phyloP scores from a whole-genome alignment of 768 basidiomycete genomes.

The Panus rudis region DNA sequence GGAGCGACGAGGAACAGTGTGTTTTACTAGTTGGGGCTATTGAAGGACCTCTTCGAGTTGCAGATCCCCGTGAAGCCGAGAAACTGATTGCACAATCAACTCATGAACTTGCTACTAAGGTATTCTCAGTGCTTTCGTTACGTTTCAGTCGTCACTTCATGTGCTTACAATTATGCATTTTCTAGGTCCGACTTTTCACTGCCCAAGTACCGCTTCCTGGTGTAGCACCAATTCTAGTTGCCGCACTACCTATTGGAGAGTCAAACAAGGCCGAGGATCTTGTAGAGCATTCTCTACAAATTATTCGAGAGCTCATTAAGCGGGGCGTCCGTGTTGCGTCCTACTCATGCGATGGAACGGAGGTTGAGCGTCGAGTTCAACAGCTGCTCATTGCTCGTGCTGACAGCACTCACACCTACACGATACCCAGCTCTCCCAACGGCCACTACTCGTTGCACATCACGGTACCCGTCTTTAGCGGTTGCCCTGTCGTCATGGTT shows the following conservation, averaged over 20 bases:
- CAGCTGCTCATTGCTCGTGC: neutral
- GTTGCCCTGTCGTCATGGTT: conserved; percentile 21
- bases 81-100: conserved; percentile 8
- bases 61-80: conserved; percentile 15
- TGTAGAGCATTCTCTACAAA: neutral
- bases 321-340: conserved; percentile 22
- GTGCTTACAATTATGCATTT: no score
- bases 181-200: conserved; percentile 30
- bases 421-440: neutral
- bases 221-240: conserved; percentile 29
- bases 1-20: conserved; percentile 11
- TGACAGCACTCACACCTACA: neutral
- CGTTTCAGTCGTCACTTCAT: no score
- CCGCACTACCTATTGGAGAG: conserved; percentile 24
- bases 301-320: conserved; percentile 24
- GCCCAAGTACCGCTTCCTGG: conserved; percentile 26
- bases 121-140: no score
- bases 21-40: conserved; percentile 22
- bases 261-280: conserved; percentile 16
- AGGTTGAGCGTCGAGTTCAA: conserved; percentile 24
- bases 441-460: neutral
- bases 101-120: conserved; percentile 18
- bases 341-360: conserved; percentile 29
- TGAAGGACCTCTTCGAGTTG: conserved; percentile 17
- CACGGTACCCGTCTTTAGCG: conserved; percentile 8